Conservation (phyloP, 1,139 yeast species). For the Hemisphaericaspora xylanilytica region DNA sequence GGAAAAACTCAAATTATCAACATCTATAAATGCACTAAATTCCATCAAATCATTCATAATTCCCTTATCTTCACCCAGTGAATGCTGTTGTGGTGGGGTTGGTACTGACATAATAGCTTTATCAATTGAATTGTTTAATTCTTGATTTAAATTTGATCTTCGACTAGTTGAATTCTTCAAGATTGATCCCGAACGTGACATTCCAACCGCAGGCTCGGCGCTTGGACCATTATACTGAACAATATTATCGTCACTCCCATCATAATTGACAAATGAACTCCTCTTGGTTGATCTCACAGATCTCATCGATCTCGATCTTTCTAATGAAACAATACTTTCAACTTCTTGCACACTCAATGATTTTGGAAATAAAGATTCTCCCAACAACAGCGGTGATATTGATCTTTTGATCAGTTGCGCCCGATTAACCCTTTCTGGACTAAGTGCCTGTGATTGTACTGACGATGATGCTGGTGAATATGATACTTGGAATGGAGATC, state of each 20-base stretch:
- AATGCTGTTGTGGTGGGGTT: background rate
- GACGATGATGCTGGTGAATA: slow-evolving; percentile 13
- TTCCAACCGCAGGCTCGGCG: slow-evolving; percentile 16
- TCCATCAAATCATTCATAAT: slow-evolving; percentile 47
- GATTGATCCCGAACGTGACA: slow-evolving; percentile 46
- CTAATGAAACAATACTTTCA: slow-evolving; percentile 69
- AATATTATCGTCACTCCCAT: slow-evolving; percentile 48
- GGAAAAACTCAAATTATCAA: slow-evolving; percentile 43
- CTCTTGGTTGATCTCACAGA: slow-evolving; percentile 45
- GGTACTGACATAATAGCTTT: slow-evolving; percentile 10
- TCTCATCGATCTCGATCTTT: slow-evolving; percentile 62
- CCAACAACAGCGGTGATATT: slow-evolving; percentile 26
- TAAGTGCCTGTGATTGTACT: background rate
- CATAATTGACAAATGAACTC: slow-evolving; percentile 44
- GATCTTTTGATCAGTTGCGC: slow-evolving; percentile 5
- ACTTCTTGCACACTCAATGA: slow-evolving; percentile 65
- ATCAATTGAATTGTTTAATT: slow-evolving; percentile 16
- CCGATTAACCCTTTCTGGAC: background rate
- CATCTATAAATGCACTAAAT: slow-evolving; percentile 64
- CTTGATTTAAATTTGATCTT: slow-evolving; percentile 16
- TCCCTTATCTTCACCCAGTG: slow-evolving; percentile 13
- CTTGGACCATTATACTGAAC: slow-evolving; percentile 29
- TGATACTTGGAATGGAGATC: slow-evolving; percentile 34
- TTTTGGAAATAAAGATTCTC: slow-evolving; percentile 73
- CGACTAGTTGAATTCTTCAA: slow-evolving; percentile 35